Base-by-base conservation (phyloP, 495 filamentous ascomycete genomes). In the Apodospora peruviana region DNA sequence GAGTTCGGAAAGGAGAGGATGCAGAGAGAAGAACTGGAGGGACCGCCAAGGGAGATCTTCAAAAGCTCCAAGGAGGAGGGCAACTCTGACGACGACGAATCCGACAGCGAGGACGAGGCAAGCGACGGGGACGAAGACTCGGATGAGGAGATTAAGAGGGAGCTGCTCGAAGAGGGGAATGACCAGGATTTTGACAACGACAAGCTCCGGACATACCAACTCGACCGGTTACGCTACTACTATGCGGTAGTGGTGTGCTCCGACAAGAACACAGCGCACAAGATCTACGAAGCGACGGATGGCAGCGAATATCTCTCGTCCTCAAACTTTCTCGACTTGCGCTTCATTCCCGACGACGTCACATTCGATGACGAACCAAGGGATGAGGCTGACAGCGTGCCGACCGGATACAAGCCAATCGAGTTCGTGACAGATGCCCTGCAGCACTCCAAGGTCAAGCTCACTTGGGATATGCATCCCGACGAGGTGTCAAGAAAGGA, bases 281-380 rank as follows among this genome's bases (percentile, higher is more conserved):
- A 85, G 39, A 83, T 97, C 51, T 99, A 97, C 70, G 85, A 91
- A 38, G 75, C 85, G 17, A 88, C 91, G 42, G 94, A 99, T 65
- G 91, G 94, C 25, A 89, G 87, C 2, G 94, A 99, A 65, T 99
- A 97, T 56, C 82, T 95, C n/a, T 83, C 90, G 9, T 93, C 90
- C 9, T 91, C 94, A 10, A 97, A 97, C 69, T 97, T 97, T 68
- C 94, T 99, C 60, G 94, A 99, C 65, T 74, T 99, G 4, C 86
- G 94, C 7, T 99, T 96, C 60, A 80, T 99, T 46, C 94, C 94
- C 0, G 87, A 96, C 45, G 87, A 87, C 18, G 85, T 85, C 8
- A 83, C 84, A 4, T 97, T 99, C 54, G 86, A 91, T 18, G 90
- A 95, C 53, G 83, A 82, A 55, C 81, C 93, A 2, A 75, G 87